Conservation (phyloP, 805 yeast species). For the Deakozyma indianensis region DNA sequence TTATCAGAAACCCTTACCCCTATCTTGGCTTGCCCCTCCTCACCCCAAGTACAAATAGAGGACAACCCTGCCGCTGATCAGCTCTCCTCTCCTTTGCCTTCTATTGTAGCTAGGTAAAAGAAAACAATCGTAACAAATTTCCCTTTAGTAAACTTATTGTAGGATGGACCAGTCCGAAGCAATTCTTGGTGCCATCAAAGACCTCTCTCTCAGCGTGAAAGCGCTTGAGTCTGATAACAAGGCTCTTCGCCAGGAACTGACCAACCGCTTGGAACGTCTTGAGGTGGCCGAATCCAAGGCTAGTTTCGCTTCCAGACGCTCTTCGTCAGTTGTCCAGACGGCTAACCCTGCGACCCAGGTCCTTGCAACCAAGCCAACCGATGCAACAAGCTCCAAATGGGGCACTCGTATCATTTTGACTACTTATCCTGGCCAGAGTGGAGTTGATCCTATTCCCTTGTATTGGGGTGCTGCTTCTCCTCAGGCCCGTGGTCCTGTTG, state of each 20-base stretch:
- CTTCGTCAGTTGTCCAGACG: neutral
- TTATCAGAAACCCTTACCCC: neutral
- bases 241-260: neutral
- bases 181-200: neutral
- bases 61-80: too few species aligned
- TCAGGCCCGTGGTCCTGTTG: slow-evolving; percentile 39
- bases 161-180: neutral
- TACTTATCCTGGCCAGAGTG: slow-evolving; percentile 38
- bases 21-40: neutral
- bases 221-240: neutral
- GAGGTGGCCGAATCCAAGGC: neutral
- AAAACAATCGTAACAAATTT: too few species aligned
- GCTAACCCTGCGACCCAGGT: slow-evolving; percentile 3
- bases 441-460: slow-evolving; percentile 33
- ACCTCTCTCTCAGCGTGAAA: neutral
- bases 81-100: neutral
- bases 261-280: neutral
- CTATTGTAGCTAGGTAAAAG: neutral
- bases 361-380: slow-evolving; percentile 2
- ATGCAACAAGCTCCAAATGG: slow-evolving; percentile 11
- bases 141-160: too few species aligned
- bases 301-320: neutral
- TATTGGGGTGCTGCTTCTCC: slow-evolving; percentile 41
- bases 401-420: slow-evolving; percentile 29
- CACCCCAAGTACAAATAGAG: too few species aligned